Base-by-base conservation (phyloP, 345 rosid species). In the Salix arbutifolia region DNA sequence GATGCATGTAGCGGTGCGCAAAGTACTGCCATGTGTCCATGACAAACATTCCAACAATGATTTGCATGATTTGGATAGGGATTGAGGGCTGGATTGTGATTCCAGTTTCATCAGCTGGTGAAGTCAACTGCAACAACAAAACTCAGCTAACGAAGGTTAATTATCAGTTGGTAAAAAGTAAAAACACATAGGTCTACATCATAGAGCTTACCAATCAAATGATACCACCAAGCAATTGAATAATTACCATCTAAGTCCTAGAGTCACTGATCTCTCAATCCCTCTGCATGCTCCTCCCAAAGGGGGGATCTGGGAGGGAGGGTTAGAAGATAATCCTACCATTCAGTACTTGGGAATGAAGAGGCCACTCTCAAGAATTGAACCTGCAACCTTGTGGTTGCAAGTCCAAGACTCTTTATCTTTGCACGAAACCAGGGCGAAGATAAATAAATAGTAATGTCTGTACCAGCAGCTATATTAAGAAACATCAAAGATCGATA, bases 21-120 rank as follows among this genome's bases (percentile, higher is more conserved):
- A 90, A 90, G 70, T 90, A 90, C 76, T 89, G 91, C 89, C 92
- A 90, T 6, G 92, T 85, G 75, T 90, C 94, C 90, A 89, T 87
- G 50, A 89, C 86, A 53, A 90, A 76, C 92, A 90, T 89, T 64
- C 89, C 92, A 44, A 88, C 66, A 40, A 86, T 35, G 69, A 89
- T 77, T 78, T 90, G 92, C 81, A 87, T 21, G 60, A 82, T 67
- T 74, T 86, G 95, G 79, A 83, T 52, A 35, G 69, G 80, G 75
- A 86, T 64, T 0, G 91, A 81, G 4, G 92, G 91, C 79, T 91
- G 95, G 48, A 69, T 70, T 44, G 77, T 78, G 60, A 71, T 76
- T 46, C 89, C 88, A 16, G 90, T 74, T 77, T 83, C 71, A 71
- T 84, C 84, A 8, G 84, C 77, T 5, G 80, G 80, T 4, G 92